These are phyloP conservation scores for Eucalyptus regnans DNA, from an alignment of 345 rosid genomes.

Conservation along the genomic window DNA sequence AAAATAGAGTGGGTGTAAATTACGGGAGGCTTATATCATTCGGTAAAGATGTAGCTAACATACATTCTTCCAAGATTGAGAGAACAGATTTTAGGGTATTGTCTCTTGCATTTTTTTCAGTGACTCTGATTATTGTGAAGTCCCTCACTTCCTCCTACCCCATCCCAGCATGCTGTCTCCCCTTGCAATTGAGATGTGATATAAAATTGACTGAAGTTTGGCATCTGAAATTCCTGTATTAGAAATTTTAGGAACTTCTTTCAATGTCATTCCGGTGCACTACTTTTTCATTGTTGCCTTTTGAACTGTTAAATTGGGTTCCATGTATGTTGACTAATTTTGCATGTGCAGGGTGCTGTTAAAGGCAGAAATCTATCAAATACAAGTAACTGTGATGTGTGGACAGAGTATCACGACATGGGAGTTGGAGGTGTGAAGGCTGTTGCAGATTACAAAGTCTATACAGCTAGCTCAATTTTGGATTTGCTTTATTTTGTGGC, in stretches of 20 bases:
- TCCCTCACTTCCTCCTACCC: neutral
- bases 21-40: constrained; percentile 63
- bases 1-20: constrained; percentile 5
- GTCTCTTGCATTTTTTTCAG: neutral
- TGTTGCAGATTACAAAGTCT: constrained; percentile 33
- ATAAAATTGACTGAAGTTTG: neutral
- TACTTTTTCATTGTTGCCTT: neutral
- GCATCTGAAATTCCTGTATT: neutral
- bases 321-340: neutral
- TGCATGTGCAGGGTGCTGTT: constrained; percentile 25
- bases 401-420: constrained; percentile 62
- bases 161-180: neutral
- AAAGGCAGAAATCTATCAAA: constrained; percentile 22
- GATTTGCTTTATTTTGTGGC: constrained; percentile 58
- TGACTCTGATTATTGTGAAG: neutral
- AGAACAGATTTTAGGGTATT: constrained; percentile 48
- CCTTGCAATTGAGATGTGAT: neutral
- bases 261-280: neutral
- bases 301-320: neutral
- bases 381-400: constrained; percentile 30
- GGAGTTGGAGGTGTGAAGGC: constrained; percentile 37
- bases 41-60: constrained; percentile 39
- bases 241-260: neutral
- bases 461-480: constrained; percentile 37
- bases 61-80: constrained; percentile 33